A percentile compares a stretch with the other conserved stretches of the same genome.
These are phyloP conservation scores for Vitis cinerea DNA, from an alignment of 164 flowering plant genomes.

Conservation along the genomic window DNA sequence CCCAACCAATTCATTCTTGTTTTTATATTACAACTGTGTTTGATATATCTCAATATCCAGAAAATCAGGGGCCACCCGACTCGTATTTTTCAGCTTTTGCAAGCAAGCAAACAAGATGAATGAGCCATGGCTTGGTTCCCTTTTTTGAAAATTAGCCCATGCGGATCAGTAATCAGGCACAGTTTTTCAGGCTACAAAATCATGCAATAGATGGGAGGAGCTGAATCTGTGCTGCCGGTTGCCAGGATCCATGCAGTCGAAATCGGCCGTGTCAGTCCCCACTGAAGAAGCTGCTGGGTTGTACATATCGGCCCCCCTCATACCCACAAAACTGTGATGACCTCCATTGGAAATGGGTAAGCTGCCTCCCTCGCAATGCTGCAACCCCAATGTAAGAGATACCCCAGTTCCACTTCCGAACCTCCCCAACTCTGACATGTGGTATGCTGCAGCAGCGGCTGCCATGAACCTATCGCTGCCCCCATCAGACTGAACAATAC, in stretches of 20 bases:
- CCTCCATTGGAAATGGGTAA: conserved; percentile 39
- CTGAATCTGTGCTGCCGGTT: conserved; percentile 53
- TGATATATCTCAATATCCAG: conserved; percentile 13
- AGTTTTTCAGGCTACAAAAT: conserved; percentile 63
- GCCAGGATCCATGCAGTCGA: conserved; percentile 57
- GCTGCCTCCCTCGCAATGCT: conserved; percentile 62
- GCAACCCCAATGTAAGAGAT: conserved; percentile 84
- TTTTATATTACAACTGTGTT: conserved; percentile 42
- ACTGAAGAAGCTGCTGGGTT: conserved; percentile 37
- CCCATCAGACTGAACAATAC: conserved; percentile 36
- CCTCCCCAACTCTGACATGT: conserved; percentile 68
- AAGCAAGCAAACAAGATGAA: conserved; percentile 7
- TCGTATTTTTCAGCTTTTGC: conserved; percentile 9
- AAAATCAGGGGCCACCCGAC: conserved; percentile 5
- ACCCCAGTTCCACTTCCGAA: conserved; percentile 62
- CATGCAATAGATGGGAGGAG: conserved; percentile 70
- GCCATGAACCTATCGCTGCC: conserved; percentile 49
- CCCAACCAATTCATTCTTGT: conserved; percentile 34
- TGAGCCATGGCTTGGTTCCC: background rate
- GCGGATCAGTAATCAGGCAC: conserved; percentile 7
- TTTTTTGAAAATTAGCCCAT: conserved; percentile 1
- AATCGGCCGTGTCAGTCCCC: conserved; percentile 49
- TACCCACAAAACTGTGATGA: conserved; percentile 42
- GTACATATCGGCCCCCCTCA: conserved; percentile 60
- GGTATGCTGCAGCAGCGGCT: conserved; percentile 48